Percentiles rank a stretch among this genome's conserved stretches.
Conservation (phyloP, 2,329 filamentous ascomycete species). For the Geosmithia flava region DNA sequence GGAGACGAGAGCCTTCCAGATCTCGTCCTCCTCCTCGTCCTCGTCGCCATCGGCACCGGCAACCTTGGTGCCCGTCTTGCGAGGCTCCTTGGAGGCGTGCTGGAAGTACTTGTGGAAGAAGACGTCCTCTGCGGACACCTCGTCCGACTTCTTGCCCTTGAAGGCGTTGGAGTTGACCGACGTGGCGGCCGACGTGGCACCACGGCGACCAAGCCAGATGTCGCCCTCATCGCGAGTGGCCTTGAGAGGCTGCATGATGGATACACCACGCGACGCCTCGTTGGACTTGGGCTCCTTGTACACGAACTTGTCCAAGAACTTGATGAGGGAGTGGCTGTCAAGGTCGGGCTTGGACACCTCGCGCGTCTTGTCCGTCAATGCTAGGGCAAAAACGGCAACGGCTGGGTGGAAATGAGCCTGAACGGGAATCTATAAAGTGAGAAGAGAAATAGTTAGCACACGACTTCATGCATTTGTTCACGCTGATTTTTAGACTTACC, state of each 20-base stretch:
- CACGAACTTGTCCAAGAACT: constrained; percentile 97
- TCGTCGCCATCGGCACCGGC: constrained; percentile 39
- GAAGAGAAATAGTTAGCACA: constrained; percentile 7
- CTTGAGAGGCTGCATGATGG: constrained; percentile 89
- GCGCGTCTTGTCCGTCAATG: constrained; percentile 54
- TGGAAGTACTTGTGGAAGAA: constrained; percentile 99
- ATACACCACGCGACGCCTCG: constrained; percentile 58
- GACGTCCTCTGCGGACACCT: constrained; percentile 82
- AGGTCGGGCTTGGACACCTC: constrained; percentile 84
- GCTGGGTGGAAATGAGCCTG: constrained; percentile 80
- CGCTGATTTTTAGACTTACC: constrained; percentile 28
- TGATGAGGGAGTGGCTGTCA: constrained; percentile 78
- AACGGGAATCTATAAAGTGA: constrained; percentile 16
- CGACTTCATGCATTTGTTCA: neutral
- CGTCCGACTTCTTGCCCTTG: constrained; percentile 80
- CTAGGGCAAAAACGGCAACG: constrained; percentile 69
- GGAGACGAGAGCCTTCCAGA: constrained; percentile 83
- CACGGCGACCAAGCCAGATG: constrained; percentile 42
- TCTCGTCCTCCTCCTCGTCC: constrained; percentile 62
- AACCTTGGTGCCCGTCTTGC: constrained; percentile 31
- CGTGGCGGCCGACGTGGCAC: constrained; percentile 17
- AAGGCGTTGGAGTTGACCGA: constrained; percentile 77
- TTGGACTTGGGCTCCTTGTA: constrained; percentile 82
- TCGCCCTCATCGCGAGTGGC: constrained; percentile 39
- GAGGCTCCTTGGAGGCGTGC: constrained; percentile 50